Conservation (phyloP, 2,329 filamentous ascomycete species). For the Exophiala aquamarina region DNA sequence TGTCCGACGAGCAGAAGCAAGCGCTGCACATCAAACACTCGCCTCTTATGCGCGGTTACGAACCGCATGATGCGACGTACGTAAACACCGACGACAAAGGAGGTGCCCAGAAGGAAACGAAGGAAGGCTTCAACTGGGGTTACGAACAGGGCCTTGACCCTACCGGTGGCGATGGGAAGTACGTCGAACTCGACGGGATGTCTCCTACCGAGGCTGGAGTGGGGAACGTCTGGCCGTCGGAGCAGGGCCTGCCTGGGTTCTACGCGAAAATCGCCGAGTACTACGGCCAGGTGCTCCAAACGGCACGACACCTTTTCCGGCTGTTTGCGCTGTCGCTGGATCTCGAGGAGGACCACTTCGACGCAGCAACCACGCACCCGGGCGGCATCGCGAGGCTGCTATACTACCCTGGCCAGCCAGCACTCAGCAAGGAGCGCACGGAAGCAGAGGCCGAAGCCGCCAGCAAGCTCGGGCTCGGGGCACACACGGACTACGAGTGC, state of each 20-base stretch:
- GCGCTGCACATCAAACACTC: constrained; percentile 39
- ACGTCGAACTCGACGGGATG: constrained; percentile 27
- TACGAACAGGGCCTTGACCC: constrained; percentile 27
- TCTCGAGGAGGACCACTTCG: constrained; percentile 57
- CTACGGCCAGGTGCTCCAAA: constrained; percentile 49
- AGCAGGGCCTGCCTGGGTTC: constrained; percentile 39
- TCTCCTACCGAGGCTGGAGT: constrained; percentile 6
- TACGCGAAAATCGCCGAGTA: constrained; percentile 48
- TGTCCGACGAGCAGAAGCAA: constrained; percentile 26
- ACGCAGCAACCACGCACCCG: constrained; percentile 53
- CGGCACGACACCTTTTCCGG: constrained; percentile 53
- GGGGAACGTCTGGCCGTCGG: constrained; percentile 28
- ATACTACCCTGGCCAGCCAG: constrained; percentile 29
- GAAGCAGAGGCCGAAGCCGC: constrained; percentile 2
- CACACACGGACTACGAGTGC: constrained; percentile 43
- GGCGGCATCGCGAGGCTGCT: constrained; percentile 34
- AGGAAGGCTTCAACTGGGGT: constrained; percentile 30
- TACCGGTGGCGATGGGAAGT: constrained; percentile 21
- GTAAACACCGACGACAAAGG: constrained; percentile 26
- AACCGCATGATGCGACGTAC: constrained; percentile 23
- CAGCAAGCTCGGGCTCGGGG: constrained; percentile 27
- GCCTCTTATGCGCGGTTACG: constrained; percentile 30
- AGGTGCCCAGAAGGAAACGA: constrained; percentile 20
- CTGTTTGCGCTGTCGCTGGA: constrained; percentile 57
- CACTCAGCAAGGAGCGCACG: background rate